Conservation (phyloP, 78 protist genomes). For the Planoprotostelium fungivorum region DNA sequence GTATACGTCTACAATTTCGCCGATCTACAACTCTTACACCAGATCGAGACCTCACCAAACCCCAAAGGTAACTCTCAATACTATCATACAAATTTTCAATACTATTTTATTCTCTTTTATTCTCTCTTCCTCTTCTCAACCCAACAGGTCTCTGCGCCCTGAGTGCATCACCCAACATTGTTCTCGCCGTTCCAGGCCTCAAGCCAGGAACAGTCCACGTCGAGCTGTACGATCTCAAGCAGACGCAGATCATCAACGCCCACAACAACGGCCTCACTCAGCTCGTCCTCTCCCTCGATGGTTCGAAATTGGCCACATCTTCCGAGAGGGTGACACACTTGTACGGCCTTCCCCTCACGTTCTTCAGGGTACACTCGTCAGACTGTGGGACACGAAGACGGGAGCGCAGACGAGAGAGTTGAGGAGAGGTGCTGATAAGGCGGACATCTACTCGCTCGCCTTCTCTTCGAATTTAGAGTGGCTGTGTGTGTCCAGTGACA, state of each 20-base stretch:
- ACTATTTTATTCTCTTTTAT: no score
- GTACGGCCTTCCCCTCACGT: neutral
- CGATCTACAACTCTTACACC: conserved; percentile 71
- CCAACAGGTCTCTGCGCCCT: conserved; percentile 61
- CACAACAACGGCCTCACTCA: conserved; percentile 70
- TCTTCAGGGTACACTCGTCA: conserved; percentile 87
- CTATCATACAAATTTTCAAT: neutral
- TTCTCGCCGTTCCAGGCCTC: conserved; percentile 65
- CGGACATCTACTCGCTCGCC: conserved; percentile 73
- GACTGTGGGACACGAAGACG: conserved; percentile 83
- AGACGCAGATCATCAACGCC: conserved; percentile 54
- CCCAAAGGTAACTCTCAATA: conserved; percentile 57
- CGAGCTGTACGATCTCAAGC: conserved; percentile 34
- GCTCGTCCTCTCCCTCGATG: conserved; percentile 83
- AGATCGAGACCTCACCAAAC: conserved; percentile 86
- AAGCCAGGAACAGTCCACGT: conserved; percentile 61
- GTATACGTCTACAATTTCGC: conserved; percentile 88
- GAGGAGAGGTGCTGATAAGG: conserved; percentile 87
- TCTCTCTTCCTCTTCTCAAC: neutral
- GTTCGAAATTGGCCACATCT: conserved; percentile 89
- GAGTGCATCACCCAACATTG: conserved; percentile 58
- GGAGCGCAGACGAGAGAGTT: conserved; percentile 79
- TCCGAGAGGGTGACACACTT: conserved; percentile 64
- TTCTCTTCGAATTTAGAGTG: conserved; percentile 66
- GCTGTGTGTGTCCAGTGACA: conserved; percentile 84